Conservation (phyloP, 768 basidiomycete species). For the Albatrellus ellisii region DNA sequence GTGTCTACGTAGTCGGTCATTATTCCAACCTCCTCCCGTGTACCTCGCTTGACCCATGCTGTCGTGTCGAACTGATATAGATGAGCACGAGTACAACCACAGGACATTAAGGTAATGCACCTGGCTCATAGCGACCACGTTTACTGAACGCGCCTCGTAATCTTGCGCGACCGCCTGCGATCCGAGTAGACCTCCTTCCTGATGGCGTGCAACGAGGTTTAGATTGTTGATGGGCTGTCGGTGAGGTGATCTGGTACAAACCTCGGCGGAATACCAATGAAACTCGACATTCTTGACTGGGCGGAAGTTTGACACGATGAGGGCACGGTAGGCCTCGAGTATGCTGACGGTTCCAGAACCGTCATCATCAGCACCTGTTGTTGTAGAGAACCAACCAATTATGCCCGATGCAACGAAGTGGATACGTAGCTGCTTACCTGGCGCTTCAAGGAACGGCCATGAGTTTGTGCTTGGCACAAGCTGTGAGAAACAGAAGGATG, state of each 20-base stretch:
- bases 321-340: conserved; percentile 60
- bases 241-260: conserved; percentile 17
- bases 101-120: conserved; percentile 23
- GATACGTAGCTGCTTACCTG: conserved; percentile 36
- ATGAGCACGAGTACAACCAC: conserved; percentile 4
- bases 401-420: conserved; percentile 1
- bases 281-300: conserved; percentile 62
- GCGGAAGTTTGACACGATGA: conserved; percentile 54
- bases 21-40: conserved; percentile 55
- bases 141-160: conserved; percentile 48
- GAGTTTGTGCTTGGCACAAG: conserved; percentile 41
- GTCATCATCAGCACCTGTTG: conserved; percentile 52
- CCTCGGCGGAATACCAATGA: conserved; percentile 80
- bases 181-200: conserved; percentile 81
- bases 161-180: conserved; percentile 82
- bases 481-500: background rate
- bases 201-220: no score
- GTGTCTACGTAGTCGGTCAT: conserved; percentile 77
- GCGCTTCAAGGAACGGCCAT: conserved; percentile 68
- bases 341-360: conserved; percentile 64
- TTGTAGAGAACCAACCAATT: no score
- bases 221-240: no score
- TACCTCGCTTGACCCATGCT: conserved; percentile 76
- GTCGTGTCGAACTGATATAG: conserved; percentile 72
- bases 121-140: conserved; percentile 78